phyloP scores from a whole-genome alignment of 2,329 filamentous ascomycete genomes.

The Alternaria hordeiaustralica region DNA sequence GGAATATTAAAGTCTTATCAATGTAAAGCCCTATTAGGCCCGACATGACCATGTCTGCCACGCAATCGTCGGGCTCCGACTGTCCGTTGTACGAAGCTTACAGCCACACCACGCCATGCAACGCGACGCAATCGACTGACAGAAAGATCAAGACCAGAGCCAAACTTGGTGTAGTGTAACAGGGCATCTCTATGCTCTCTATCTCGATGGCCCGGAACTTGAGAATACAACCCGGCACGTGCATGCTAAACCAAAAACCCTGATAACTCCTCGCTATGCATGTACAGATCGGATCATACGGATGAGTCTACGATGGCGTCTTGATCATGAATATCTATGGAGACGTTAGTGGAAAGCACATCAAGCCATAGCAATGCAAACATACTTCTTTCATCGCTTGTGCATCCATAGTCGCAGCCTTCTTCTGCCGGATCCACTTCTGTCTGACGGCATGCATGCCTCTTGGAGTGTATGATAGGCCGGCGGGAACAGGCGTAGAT shows the following conservation, averaged over 20 bases:
- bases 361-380: background rate
- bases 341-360: constrained; percentile 14
- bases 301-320: constrained; percentile 32
- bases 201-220: background rate
- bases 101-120: background rate
- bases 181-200: background rate
- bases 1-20: background rate
- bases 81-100: background rate
- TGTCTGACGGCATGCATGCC: constrained; percentile 77
- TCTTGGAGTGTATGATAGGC: constrained; percentile 49
- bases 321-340: constrained; percentile 48
- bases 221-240: background rate
- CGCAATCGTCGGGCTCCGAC: background rate
- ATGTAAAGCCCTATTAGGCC: background rate
- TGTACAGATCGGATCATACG: background rate
- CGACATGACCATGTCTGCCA: background rate
- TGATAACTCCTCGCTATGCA: constrained; percentile 45
- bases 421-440: constrained; percentile 88
- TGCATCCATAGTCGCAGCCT: constrained; percentile 79
- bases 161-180: background rate
- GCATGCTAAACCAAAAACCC: background rate
- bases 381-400: constrained; percentile 83
- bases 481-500: constrained; percentile 53
- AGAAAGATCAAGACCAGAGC: background rate
- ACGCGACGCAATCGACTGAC: background rate